phyloP scores from a whole-genome alignment of 2,329 filamentous ascomycete species.

The Penicillium verrucosum region DNA sequence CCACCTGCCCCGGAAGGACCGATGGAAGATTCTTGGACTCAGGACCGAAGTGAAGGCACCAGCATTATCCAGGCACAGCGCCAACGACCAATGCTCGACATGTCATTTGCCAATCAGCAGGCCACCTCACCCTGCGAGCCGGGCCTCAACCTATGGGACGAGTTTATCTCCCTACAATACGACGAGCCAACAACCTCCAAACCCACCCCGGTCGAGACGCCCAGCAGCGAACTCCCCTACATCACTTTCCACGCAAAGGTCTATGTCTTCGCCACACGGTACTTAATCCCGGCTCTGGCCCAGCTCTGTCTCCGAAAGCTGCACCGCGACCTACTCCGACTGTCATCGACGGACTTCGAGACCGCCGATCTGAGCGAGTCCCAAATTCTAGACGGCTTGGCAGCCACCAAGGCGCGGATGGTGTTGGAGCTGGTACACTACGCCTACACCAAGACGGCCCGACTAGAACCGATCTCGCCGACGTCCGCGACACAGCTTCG shows the following conservation, averaged over 20 bases:
- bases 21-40: constrained; percentile 6
- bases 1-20: not conserved
- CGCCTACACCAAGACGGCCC: constrained; percentile 40
- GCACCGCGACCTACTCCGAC: constrained; percentile 35
- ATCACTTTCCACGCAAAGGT: constrained; percentile 45
- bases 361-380: constrained; percentile 14
- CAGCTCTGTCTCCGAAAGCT: constrained; percentile 42
- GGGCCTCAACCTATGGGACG: constrained; percentile 39
- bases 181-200: constrained; percentile 20
- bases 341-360: constrained; percentile 26
- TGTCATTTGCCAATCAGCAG: constrained; percentile 37
- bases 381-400: constrained; percentile 22
- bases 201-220: constrained; percentile 7
- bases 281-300: constrained; percentile 40
- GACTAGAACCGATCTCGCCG: constrained; percentile 39
- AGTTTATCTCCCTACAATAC: constrained; percentile 38
- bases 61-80: not conserved
- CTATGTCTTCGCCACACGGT: constrained; percentile 44
- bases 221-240: constrained; percentile 32
- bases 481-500: constrained; percentile 36
- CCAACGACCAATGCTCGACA: constrained; percentile 31
- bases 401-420: constrained; percentile 32
- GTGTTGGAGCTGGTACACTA: constrained; percentile 40
- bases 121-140: constrained; percentile 29
- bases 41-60: not conserved